phyloP scores from a whole-genome alignment of 768 basidiomycete genomes.

The Macrolepiota dolichaula region DNA sequence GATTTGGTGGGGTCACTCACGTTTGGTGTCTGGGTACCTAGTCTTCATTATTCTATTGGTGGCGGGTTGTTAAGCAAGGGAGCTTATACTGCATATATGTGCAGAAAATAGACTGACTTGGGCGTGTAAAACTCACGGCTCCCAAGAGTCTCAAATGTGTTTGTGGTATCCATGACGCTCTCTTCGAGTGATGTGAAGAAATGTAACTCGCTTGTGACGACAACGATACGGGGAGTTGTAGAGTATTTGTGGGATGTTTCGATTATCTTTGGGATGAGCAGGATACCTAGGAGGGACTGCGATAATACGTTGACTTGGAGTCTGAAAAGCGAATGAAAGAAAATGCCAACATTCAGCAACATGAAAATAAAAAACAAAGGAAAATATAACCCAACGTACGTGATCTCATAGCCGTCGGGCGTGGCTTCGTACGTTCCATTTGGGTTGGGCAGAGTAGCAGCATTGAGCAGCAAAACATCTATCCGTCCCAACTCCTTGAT shows the following conservation, averaged over 20 bases:
- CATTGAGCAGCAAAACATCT: no score
- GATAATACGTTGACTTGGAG: constrained; percentile 43
- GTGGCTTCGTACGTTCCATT: no score
- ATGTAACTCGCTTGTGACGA: constrained; percentile 40
- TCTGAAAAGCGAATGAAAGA: constrained; percentile 19
- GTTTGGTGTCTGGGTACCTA: constrained; percentile 30
- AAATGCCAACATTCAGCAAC: no score
- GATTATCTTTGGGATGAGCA: constrained; percentile 36
- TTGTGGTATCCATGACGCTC: constrained; percentile 16
- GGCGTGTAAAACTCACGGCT: constrained; percentile 25
- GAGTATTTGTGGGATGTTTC: constrained; percentile 26
- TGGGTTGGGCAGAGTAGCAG: no score
- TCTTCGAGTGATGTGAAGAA: constrained; percentile 22
- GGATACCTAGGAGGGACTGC: constrained; percentile 31
- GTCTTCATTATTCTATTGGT: background rate
- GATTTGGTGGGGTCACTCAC: constrained; percentile 19
- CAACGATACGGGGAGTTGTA: constrained; percentile 29
- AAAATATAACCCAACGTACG: no score
- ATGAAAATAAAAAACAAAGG: no score
- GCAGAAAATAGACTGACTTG: background rate
- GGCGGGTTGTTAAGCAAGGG: background rate
- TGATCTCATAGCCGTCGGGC: no score
- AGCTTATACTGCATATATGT: background rate
- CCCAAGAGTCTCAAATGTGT: constrained; percentile 26
- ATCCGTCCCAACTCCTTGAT: no score